Evolutionary conservation across 148 eudicot genomes (phyloP).

Genomic region (Chenopodium berlandieri): DNA sequence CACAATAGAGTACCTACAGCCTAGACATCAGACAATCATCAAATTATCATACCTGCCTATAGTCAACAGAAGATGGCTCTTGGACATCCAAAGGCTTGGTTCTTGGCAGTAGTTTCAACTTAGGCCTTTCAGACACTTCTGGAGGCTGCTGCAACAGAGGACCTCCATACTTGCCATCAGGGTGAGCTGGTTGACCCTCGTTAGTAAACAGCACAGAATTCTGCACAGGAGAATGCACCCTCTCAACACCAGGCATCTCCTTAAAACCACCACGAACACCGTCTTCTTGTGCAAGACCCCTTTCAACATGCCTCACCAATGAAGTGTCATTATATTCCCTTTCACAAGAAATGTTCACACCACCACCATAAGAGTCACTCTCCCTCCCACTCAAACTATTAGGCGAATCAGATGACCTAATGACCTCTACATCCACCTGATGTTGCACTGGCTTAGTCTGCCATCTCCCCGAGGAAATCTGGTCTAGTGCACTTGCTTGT

Average conservation of each 20-base stretch:
- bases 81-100: constrained; percentile 59
- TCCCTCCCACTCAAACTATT: constrained; percentile 32
- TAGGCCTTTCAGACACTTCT: constrained; percentile 61
- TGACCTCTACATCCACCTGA: constrained; percentile 56
- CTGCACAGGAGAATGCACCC: constrained; percentile 39
- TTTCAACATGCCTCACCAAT: constrained; percentile 47
- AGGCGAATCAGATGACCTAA: constrained; percentile 49
- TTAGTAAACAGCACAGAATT: constrained; percentile 32
- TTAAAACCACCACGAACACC: constrained; percentile 36
- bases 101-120: constrained; percentile 78
- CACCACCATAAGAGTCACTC: constrained; percentile 26
- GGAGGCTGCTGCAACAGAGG: constrained; percentile 30
- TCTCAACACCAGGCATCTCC: constrained; percentile 46
- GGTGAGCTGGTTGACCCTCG: constrained; percentile 37
- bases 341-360: constrained; percentile 28
- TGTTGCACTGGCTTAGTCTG: constrained; percentile 55
- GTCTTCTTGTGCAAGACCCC: constrained; percentile 42
- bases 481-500: constrained; percentile 90
- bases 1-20: neutral
- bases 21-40: neutral
- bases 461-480: constrained; percentile 95
- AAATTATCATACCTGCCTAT: constrained; percentile 50
- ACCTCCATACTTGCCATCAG: constrained; percentile 35
- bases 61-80: constrained; percentile 41
- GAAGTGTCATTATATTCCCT: constrained; percentile 37